Percentiles rank a stretch among this genome's conserved stretches.
Evolutionary conservation across 2,329 filamentous ascomycete species (phyloP).

Genomic region (Cadophora sp.): DNA sequence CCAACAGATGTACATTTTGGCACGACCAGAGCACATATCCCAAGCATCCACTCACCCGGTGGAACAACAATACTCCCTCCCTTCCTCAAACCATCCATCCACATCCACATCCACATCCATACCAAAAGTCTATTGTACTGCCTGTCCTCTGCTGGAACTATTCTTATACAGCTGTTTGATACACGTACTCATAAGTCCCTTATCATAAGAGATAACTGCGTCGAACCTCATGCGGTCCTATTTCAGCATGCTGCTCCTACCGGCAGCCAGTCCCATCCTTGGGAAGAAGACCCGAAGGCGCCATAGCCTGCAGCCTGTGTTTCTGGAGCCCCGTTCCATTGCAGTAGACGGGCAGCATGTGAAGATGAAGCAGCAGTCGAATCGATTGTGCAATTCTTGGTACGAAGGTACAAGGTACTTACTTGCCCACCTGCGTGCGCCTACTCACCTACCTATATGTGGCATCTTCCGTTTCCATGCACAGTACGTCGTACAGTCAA

Average conservation of each 20-base stretch:
- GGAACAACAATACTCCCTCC: neutral
- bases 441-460: neutral
- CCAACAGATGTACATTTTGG: neutral
- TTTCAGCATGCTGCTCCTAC: slow-evolving; percentile 5
- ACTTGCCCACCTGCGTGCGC: neutral
- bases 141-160: neutral
- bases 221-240: neutral
- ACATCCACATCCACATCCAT: neutral
- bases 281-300: neutral
- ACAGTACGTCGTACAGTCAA: slow-evolving; percentile 5
- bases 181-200: neutral
- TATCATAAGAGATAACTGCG: slow-evolving; percentile 6
- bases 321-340: slow-evolving; percentile 9
- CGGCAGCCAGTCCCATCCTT: neutral
- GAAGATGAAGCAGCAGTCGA: slow-evolving; percentile 2
- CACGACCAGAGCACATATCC: neutral
- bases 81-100: too few species aligned
- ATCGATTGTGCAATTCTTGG: slow-evolving; percentile 8
- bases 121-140: too few species aligned
- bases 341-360: slow-evolving; percentile 10
- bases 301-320: slow-evolving; percentile 4
- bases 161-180: neutral
- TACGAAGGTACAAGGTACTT: slow-evolving; percentile 12
- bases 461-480: neutral
- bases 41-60: slow-evolving; percentile 1